Evolutionary conservation across 2,329 filamentous ascomycete species (phyloP).

Genomic region (Domatiomyces globalis): DNA sequence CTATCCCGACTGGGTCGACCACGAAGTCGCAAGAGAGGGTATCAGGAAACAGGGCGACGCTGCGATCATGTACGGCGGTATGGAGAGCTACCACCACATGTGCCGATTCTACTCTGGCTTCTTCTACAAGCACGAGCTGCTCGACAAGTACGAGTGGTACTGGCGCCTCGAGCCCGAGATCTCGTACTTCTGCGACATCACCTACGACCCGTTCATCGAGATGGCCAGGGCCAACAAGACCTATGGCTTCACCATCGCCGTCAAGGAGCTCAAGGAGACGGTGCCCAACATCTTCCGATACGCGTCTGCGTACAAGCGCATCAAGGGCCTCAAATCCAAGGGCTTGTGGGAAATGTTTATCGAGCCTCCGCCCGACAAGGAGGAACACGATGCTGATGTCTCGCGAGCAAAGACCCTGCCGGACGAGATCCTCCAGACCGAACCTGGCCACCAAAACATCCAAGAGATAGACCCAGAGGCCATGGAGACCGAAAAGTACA

Average conservation of each 20-base stretch:
- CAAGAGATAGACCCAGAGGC: constrained; percentile 75
- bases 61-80: constrained; percentile 97
- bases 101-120: constrained; percentile 99
- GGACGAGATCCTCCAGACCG: constrained; percentile 65
- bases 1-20: constrained; percentile 90
- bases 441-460: constrained; percentile 55
- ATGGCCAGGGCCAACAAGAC: constrained; percentile 95
- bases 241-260: constrained; percentile 95
- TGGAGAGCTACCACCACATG: constrained; percentile 99
- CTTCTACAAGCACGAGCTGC: constrained; percentile 92
- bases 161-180: constrained; percentile 98
- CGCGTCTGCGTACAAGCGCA: constrained; percentile 91
- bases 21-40: constrained; percentile 84
- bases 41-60: constrained; percentile 93
- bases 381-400: constrained; percentile 38
- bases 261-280: constrained; percentile 94
- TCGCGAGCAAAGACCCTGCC: constrained; percentile 56
- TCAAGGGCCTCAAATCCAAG: constrained; percentile 77
- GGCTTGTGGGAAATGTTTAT: constrained; percentile 99
- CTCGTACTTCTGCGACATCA: constrained; percentile 99
- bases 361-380: constrained; percentile 49
- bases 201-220: constrained; percentile 90
- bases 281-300: constrained; percentile 98
- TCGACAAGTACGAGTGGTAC: constrained; percentile 98
- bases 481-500: constrained; percentile 97